phyloP scores from a whole-genome alignment of 208 protist genomes.

The Trypanosoma caninum region DNA sequence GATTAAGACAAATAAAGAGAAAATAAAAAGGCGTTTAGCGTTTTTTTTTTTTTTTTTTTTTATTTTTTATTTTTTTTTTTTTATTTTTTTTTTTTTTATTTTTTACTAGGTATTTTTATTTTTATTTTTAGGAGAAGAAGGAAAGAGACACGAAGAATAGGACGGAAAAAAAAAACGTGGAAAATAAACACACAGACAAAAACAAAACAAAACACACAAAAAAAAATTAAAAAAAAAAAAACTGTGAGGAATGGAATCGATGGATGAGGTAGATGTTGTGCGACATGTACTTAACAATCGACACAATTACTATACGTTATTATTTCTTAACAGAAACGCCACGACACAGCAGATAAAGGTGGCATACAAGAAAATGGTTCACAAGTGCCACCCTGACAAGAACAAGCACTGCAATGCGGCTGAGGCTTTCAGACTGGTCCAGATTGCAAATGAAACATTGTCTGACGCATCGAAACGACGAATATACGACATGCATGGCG shows the following conservation, averaged over 20 bases:
- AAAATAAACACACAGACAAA: not conserved
- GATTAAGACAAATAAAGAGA: not conserved
- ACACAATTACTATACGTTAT: conserved; percentile 77
- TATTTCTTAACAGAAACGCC: conserved; percentile 59
- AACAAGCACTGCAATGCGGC: conserved; percentile 70
- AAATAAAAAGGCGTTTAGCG: not conserved
- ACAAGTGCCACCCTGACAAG: conserved; percentile 91
- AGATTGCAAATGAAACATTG: conserved; percentile 66
- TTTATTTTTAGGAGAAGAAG: not conserved
- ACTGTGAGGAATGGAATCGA: conserved; percentile 41
- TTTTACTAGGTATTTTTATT: not conserved
- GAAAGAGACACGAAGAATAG: not conserved
- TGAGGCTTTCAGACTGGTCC: conserved; percentile 90
- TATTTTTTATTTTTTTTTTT: not conserved
- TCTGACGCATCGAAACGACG: conserved; percentile 72
- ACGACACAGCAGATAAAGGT: conserved; percentile 67
- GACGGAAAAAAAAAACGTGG: not conserved
- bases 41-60: conserved; percentile 1
- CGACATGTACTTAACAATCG: conserved; percentile 71
- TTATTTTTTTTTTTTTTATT: not conserved
- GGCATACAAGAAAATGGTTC: conserved; percentile 86
- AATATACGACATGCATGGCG: conserved; percentile 80
- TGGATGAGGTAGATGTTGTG: conserved; percentile 67
- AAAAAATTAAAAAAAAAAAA: not conserved
- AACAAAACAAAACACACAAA: conserved; percentile 1